Base-by-base conservation (phyloP, 2,329 filamentous ascomycete genomes). In the Fusarium oligoseptatum region DNA sequence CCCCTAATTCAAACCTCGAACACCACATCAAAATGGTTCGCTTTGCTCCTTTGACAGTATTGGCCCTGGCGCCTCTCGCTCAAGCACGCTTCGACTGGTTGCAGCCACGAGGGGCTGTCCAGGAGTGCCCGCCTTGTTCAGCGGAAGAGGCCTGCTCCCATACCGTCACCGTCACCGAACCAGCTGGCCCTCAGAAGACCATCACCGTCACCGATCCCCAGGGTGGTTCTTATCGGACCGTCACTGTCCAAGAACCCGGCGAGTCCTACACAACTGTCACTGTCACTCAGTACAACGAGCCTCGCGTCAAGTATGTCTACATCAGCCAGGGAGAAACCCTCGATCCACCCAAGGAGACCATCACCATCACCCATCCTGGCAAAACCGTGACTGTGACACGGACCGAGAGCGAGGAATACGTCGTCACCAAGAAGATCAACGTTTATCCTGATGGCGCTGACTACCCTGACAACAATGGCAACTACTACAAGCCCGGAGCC, bases 71-170 rank as follows among this genome's bases (percentile, higher is more conserved):
- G 20, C 66, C 78, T 43, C 24, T 79, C n/a, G 73, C 72, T 8
- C 73, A 81, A 20, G 82, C 81, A 50, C 76, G 73, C 17, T 72
- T 79, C 37, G 71, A 72, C 34, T 71, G 73, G 36, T 58, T 78
- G 20, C 65, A 72, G 10, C 43, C 73, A 27, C 76, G 75, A 56
- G 69, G 67, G 15, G 64, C 72, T 17, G 64, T 61, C n/a, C 66
- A 77, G 6, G 76, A 79, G 56, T 82, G 79, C 60, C 81, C 80
- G 48, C 78, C 82, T 37, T 83, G 82, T 27, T 66, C 77, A 7
- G 58, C 65, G 11, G 48, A 77, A 20, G 71, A 57, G 10, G 64
- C 70, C n/a, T 73, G 56, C 14, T 37, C 50, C 10, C 66, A 68
- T 10, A 80, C 78, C 12, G 72, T 82, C 39, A 81, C 79, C 22